phyloP scores from a whole-genome alignment of 495 filamentous ascomycete genomes.

The Penicillium maclennaniae region DNA sequence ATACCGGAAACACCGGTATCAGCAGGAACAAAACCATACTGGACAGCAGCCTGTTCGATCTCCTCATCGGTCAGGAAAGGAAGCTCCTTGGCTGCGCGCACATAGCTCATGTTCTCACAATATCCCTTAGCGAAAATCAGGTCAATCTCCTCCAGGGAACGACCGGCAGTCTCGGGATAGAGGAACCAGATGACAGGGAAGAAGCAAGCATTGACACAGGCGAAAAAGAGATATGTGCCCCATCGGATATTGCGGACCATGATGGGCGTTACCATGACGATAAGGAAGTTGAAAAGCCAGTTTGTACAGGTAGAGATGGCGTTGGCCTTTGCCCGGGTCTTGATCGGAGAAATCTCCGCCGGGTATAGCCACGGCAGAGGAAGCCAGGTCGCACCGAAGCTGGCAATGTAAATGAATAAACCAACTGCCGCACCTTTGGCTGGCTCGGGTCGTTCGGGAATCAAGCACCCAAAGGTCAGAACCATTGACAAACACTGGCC shows the following conservation, averaged over 20 bases:
- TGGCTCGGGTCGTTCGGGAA: constrained; percentile 48
- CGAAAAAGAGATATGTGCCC: constrained; percentile 80
- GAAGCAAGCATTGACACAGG: constrained; percentile 63
- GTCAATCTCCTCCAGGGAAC: constrained; percentile 76
- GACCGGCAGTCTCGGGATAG: constrained; percentile 68
- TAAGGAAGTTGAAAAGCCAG: constrained; percentile 78
- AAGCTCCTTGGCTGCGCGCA: constrained; percentile 65
- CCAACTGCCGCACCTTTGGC: constrained; percentile 72
- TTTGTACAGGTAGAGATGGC: constrained; percentile 72
- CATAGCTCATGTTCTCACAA: constrained; percentile 69
- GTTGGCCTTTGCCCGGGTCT: constrained; percentile 71
- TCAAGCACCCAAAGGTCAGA: constrained; percentile 66
- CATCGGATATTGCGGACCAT: constrained; percentile 65
- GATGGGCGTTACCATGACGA: constrained; percentile 78
- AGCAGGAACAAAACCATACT: constrained; percentile 53
- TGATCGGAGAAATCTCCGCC: constrained; percentile 71
- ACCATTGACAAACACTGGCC: constrained; percentile 71
- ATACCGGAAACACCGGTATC: background rate
- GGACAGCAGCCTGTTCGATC: constrained; percentile 57
- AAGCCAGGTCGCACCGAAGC: constrained; percentile 73
- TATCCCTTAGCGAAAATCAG: constrained; percentile 77
- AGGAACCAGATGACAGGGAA: constrained; percentile 72
- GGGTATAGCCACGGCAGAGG: constrained; percentile 55
- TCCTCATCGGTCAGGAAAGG: constrained; percentile 61
- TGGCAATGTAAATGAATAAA: constrained; percentile 74